Evolutionary conservation across 1,139 yeast genomes (phyloP), one percentile per base, ranked within the genome.

Genomic region (Candida pseudocylindracea): DNA sequence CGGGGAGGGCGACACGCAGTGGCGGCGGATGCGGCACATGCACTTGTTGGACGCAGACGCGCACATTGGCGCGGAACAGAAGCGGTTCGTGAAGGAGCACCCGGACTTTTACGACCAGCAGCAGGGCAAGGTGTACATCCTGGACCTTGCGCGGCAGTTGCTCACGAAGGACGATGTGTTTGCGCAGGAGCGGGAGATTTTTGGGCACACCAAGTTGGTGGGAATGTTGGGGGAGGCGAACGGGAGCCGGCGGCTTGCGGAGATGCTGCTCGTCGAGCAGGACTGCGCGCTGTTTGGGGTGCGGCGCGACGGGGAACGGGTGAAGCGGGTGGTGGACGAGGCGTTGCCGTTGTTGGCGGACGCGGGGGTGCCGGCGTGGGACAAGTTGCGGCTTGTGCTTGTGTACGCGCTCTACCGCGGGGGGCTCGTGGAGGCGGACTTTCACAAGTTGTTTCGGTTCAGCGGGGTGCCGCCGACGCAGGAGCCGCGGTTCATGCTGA

Each of bases 321-420:
- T 67, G 33, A 70, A 70, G 43, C 63, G 65, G 31, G 53, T 83
- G 12, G 73, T 83, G 31, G 79, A 73, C 35, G 72, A 68, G 32
- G 55, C 85, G 37, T 57, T 88, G 26, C 61, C 56, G 4, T 48
- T 72, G 28, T 54, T 85, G 29, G 67, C 68, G 15, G 53, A 72
- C 40, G 56, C 62, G 34, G 61, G 58, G 33, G 55, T 70, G 33
- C 58, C 55, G 24, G 56, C 61, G 15, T 60, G 64, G 32, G 91
- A 81, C 43, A 80, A 80, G 45, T 59, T 81, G 40, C 64, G 98
- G 38, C 57, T 79, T 31, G 65, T 88, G n/a, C 57, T 80, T 26
- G 55, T 78, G 4, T 88, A 88, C 50, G 76, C 85, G 1, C 51
- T 83, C 29, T 78, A 72, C 49, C 62, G 96, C 41, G 88, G 91